Evolutionary conservation across 306 rosid genomes (phyloP).

Genomic region (Sindora glabra): DNA sequence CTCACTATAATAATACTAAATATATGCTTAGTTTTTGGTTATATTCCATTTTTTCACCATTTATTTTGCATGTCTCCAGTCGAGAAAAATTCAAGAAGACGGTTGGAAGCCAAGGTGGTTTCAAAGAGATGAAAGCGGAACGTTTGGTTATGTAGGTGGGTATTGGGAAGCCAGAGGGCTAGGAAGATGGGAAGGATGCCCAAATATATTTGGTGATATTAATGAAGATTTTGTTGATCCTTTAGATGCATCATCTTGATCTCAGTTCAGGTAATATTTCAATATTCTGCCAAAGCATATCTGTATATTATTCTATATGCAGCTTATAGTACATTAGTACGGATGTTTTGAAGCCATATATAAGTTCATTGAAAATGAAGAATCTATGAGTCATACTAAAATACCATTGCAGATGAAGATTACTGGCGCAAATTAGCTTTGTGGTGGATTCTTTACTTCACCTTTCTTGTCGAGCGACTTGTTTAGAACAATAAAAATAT

Average conservation of each 20-base stretch:
- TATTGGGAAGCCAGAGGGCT: slow-evolving; percentile 80
- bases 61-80: too few species aligned
- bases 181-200: slow-evolving; percentile 79
- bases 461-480: slow-evolving; percentile 18
- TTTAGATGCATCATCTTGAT: slow-evolving; percentile 43
- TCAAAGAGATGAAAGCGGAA: slow-evolving; percentile 55
- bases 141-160: slow-evolving; percentile 63
- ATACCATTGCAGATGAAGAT: slow-evolving; percentile 17
- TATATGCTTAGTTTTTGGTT: too few species aligned
- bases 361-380: neutral
- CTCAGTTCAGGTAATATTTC: slow-evolving; percentile 38
- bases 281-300: neutral
- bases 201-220: slow-evolving; percentile 77
- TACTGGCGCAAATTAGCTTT: slow-evolving; percentile 1
- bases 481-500: slow-evolving; percentile 14
- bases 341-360: neutral
- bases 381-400: slow-evolving; percentile 8
- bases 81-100: slow-evolving; percentile 88
- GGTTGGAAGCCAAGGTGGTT: slow-evolving; percentile 98
- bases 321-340: neutral
- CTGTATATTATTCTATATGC: too few species aligned
- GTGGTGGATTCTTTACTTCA: neutral
- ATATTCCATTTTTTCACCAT: too few species aligned
- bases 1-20: too few species aligned
- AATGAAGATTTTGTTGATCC: slow-evolving; percentile 30